Base-by-base conservation (phyloP, 805 yeast species). In the Zygoascus ofunaensis region DNA sequence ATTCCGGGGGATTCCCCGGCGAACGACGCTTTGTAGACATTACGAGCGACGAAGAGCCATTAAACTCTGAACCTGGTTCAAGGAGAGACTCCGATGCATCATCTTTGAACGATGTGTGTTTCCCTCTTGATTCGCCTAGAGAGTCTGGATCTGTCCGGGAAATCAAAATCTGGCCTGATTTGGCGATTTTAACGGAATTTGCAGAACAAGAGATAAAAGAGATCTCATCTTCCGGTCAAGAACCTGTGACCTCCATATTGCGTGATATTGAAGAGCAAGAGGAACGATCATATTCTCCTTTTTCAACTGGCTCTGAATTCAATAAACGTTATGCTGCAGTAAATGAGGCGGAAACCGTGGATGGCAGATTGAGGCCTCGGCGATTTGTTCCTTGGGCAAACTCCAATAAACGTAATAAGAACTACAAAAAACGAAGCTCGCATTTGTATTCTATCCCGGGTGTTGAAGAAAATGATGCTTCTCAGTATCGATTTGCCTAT, bases 71-170 rank as follows among this genome's bases (percentile, higher is more conserved):
- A 53, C 86, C 87, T 4, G 68, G 78, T 2, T 72, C 80, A 19
- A 73, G 82, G 40, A 69, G 82, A 47, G 66, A 76, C 34, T 71
- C 80, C 32, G 50, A 58, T 34, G 75, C 77, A 34, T 80, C 94
- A 0, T 84, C 95, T 1, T 65, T 90, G 47, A 89, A 82, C 58
- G 98, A 90, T 63, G 98, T 90, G 21, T 90, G 96, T 57, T 78
- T 87, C 61, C 95, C 95, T 0, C 70, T 87, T 33, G 87, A 81
- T 50, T 47, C 57, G 8, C 54, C 59, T 2, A 39, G 47, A 8
- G 65, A 56, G 21, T 49, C 49, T 30, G 56, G 48, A 14, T 49
- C 49, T 5, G 55, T 56, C 30, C 51, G 55, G 15, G 52, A 54
- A 23, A 46, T 55, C 21, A 68, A 65, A 49, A 55, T 61, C 38